Base-by-base conservation (phyloP, 257 asterid genomes). In the Solanum ossicruentum region DNA sequence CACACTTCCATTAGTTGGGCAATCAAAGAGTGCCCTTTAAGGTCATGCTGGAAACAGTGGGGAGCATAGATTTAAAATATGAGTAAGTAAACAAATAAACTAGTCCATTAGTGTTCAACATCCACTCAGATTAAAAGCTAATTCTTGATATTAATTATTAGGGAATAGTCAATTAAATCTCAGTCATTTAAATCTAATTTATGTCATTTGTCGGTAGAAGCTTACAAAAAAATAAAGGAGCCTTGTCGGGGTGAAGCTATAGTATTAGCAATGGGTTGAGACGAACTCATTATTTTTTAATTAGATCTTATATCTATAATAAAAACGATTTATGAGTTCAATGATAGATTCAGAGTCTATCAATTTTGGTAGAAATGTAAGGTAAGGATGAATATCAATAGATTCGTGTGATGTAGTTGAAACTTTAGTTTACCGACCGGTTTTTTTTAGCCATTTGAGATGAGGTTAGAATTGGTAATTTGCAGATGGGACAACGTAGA, bases 401-500 rank as follows among this genome's bases (percentile, higher is more conserved):
- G 36, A 4, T 36, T 5, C 41, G 4, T 36, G 3, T 32, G 36
- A 32, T 36, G 6, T 36, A 36, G 41, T 36, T 36, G 7, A 5
- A 36, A 4, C 41, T 36, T 36, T 36, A 36, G 6, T 36, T 36
- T 6, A 5, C 41, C 1, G 41, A 36, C 41, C 6, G 1, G 41
- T 36, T 36, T 36, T 36, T 36, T 36, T 36, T 36, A 36, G 41
- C 41, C 4, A 36, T 45, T 72, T 75, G 43, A 51, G 5, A 23
- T 8, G 60, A 75, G 21, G 81, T 41, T 21, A 36, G 16, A 73
- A 23, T n/a, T 23, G 43, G 82, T 17, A 16, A 55, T 18, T 11
- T 89, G 91, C 92, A 93, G 99, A 84, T 97, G 99, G 99, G 98
- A 97, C 88, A 90, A 86, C n/a, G 92, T 97, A 92, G 98, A 93